These are phyloP conservation scores for Dianthus caryophyllus DNA, from an alignment of 148 eudicot genomes.

Conservation along the genomic window DNA sequence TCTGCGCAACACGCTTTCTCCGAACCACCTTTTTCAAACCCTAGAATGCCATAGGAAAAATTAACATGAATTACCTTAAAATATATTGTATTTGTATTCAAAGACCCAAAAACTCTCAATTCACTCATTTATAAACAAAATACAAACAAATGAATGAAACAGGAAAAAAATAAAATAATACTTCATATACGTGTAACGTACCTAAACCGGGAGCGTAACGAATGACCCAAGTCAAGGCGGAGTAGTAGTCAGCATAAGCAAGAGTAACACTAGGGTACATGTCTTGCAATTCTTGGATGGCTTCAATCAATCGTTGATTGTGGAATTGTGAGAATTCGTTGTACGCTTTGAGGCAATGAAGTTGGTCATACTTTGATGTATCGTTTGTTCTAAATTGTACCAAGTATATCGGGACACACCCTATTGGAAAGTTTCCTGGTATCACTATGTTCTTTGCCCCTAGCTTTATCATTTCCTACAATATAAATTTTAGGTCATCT, in stretches of 20 bases:
- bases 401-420: conserved; percentile 40
- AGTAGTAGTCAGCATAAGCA: conserved; percentile 40
- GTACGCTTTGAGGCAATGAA: conserved; percentile 30
- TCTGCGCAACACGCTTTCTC: conserved; percentile 39
- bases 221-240: conserved; percentile 34
- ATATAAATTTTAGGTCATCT: no score
- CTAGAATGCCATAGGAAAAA: conserved; percentile 7
- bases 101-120: no score
- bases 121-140: no score
- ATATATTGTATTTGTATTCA: no score
- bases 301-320: conserved; percentile 23
- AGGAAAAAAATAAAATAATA: no score
- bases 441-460: conserved; percentile 37
- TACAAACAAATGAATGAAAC: no score
- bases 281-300: conserved; percentile 28
- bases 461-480: conserved; percentile 31
- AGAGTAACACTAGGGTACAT: conserved; percentile 28
- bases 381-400: conserved; percentile 18
- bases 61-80: no score
- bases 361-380: conserved; percentile 31
- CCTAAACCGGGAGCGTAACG: conserved; percentile 25
- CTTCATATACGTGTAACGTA: background rate
- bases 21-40: conserved; percentile 29
- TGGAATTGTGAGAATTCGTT: conserved; percentile 33
- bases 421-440: conserved; percentile 44